phyloP scores from a whole-genome alignment of 345 rosid genomes.

The Excoecaria cochinchinensis region DNA sequence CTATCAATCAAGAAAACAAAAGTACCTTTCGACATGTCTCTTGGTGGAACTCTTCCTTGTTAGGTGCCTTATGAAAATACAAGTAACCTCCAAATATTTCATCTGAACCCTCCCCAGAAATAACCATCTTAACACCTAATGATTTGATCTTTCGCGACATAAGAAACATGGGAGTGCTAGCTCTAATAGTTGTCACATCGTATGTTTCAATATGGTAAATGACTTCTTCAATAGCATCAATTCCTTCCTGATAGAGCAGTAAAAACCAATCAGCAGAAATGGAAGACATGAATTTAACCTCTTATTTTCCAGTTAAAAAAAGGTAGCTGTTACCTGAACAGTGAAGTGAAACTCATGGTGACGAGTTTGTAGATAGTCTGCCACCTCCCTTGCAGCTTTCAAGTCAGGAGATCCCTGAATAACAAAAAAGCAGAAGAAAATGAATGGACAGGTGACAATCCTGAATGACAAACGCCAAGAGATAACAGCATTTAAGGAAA shows the following conservation, averaged over 20 bases:
- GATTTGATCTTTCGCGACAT: conserved; percentile 90
- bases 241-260: conserved; percentile 59
- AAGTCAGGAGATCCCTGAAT: conserved; percentile 77
- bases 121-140: conserved; percentile 85
- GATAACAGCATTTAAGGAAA: neutral
- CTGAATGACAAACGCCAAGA: neutral
- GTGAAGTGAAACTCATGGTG: conserved; percentile 81
- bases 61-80: conserved; percentile 87
- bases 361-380: conserved; percentile 71
- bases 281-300: neutral
- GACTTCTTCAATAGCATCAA: conserved; percentile 85
- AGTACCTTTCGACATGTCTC: conserved; percentile 84
- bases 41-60: conserved; percentile 71
- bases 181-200: conserved; percentile 84
- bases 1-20: neutral
- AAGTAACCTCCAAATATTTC: conserved; percentile 86
- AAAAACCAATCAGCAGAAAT: conserved; percentile 10
- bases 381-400: conserved; percentile 77
- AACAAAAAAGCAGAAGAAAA: conserved; percentile 9
- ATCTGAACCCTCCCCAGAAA: conserved; percentile 90
- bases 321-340: conserved; percentile 49
- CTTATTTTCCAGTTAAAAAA: neutral
- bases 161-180: conserved; percentile 90
- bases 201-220: conserved; percentile 83
- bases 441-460: neutral